Percentiles rank a stretch among this genome's conserved stretches.
Evolutionary conservation across 2,329 filamentous ascomycete species (phyloP).

Genomic region (Aureobasidium sp.): DNA sequence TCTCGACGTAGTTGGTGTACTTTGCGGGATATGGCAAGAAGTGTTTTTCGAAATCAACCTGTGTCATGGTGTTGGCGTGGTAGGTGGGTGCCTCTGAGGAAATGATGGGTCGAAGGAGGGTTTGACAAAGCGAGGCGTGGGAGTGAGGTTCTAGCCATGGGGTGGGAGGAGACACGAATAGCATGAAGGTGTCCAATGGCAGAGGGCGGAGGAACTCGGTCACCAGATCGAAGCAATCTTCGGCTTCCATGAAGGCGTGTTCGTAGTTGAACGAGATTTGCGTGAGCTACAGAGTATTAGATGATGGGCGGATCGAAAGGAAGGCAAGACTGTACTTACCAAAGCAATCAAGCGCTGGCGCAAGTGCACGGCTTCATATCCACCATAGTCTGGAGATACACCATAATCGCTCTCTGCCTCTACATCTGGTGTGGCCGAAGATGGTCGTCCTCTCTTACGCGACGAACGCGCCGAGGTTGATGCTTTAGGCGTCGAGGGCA

Average conservation of each 20-base stretch:
- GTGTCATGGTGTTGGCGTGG: constrained; percentile 40
- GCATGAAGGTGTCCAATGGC: constrained; percentile 51
- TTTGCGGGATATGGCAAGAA: constrained; percentile 62
- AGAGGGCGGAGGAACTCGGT: constrained; percentile 52
- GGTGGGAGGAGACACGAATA: constrained; percentile 46
- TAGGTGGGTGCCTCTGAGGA: constrained; percentile 35
- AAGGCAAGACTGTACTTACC: not conserved
- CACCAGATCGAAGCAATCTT: constrained; percentile 54
- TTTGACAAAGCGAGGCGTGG: constrained; percentile 47
- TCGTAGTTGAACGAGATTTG: not conserved
- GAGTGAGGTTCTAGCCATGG: constrained; percentile 31
- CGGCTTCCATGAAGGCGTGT: constrained; percentile 41
- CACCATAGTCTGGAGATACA: constrained; percentile 26
- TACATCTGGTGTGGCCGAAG: not conserved
- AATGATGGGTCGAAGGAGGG: constrained; percentile 45
- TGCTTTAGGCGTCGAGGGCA: constrained; percentile 21
- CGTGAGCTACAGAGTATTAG: constrained; percentile 8
- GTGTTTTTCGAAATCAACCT: constrained; percentile 48
- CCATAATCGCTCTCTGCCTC: constrained; percentile 13
- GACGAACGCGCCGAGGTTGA: not conserved
- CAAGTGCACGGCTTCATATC: constrained; percentile 51
- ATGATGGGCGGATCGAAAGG: not conserved
- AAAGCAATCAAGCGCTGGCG: constrained; percentile 58
- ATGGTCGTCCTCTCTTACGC: constrained; percentile 6
- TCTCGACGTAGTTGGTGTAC: constrained; percentile 55